phyloP scores from a whole-genome alignment of 1,284 basidiomycete genomes.

The Xanthoconium separans region DNA sequence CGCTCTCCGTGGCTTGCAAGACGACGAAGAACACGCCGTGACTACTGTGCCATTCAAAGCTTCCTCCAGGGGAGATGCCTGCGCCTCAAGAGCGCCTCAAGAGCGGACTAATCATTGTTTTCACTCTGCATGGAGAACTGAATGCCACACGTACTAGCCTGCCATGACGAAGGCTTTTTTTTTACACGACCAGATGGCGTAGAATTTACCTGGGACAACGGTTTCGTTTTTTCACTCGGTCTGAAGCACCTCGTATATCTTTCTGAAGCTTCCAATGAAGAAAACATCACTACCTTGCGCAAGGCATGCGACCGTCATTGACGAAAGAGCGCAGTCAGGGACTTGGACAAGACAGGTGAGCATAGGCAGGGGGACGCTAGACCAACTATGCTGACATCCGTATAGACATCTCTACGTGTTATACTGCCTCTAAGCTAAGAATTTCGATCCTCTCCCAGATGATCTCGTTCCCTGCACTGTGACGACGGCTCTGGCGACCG shows the following conservation, averaged over 20 bases:
- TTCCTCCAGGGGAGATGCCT: slow-evolving; percentile 44
- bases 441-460: slow-evolving; percentile 42
- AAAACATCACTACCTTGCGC: slow-evolving; percentile 79
- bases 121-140: too few relatives aligned
- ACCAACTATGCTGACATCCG: slow-evolving; percentile 5
- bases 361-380: too few relatives aligned
- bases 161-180: too few relatives aligned
- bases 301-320: slow-evolving; percentile 74
- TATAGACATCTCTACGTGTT: slow-evolving; percentile 83
- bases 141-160: too few relatives aligned
- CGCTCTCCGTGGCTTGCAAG: slow-evolving; percentile 74
- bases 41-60: slow-evolving; percentile 70
- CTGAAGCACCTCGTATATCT: slow-evolving; percentile 61
- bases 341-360: too few relatives aligned
- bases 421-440: slow-evolving; percentile 74
- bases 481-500: slow-evolving; percentile 25
- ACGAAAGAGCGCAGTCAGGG: slow-evolving; percentile 3
- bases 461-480: slow-evolving; percentile 36
- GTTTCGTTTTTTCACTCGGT: not conserved
- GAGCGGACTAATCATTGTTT: slow-evolving; percentile 29
- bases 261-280: slow-evolving; percentile 66
- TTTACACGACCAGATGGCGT: slow-evolving; percentile 40
- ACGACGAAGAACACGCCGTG: slow-evolving; percentile 56
- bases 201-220: slow-evolving; percentile 72
- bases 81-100: slow-evolving; percentile 19